A percentile compares a stretch with the other conserved stretches of the same genome.
These are phyloP conservation scores for Skeletonema tropicum DNA, from an alignment of 108 stramenopile genomes.

Conservation along the genomic window DNA sequence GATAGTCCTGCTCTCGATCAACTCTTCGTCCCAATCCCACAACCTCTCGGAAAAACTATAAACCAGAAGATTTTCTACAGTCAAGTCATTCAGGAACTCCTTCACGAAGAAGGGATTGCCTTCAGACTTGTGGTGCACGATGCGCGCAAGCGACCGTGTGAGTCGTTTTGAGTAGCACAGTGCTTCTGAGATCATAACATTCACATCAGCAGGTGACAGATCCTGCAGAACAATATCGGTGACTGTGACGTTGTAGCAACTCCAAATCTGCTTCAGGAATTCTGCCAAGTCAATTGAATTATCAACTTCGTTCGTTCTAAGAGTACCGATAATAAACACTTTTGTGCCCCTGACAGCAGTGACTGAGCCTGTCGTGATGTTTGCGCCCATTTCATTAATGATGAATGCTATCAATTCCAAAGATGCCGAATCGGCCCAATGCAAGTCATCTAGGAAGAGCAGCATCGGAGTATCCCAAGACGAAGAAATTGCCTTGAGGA, in stretches of 20 bases:
- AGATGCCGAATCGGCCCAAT: slow-evolving; percentile 63
- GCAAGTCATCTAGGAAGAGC: slow-evolving; percentile 67
- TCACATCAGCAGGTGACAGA: slow-evolving; percentile 17
- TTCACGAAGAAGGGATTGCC: slow-evolving; percentile 51
- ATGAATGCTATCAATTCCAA: slow-evolving; percentile 53
- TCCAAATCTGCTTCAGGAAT: slow-evolving; percentile 4
- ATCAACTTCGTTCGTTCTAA: slow-evolving; percentile 58
- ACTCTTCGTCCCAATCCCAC: slow-evolving; percentile 64
- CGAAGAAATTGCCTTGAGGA: slow-evolving; percentile 15
- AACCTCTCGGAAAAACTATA: slow-evolving; percentile 30
- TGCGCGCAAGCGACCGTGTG: slow-evolving; percentile 20
- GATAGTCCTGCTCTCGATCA: slow-evolving; percentile 18
- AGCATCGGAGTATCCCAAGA: slow-evolving; percentile 18
- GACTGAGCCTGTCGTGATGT: neutral
- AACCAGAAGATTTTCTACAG: slow-evolving; percentile 21
- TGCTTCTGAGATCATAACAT: slow-evolving; percentile 23
- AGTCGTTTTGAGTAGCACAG: slow-evolving; percentile 20
- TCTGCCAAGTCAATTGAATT: slow-evolving; percentile 17
- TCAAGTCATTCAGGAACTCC: slow-evolving; percentile 35
- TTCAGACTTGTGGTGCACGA: slow-evolving; percentile 41
- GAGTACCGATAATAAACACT: slow-evolving; percentile 50
- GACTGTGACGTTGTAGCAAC: slow-evolving; percentile 15
- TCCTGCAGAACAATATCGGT: slow-evolving; percentile 20
- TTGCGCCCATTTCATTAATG: slow-evolving; percentile 25
- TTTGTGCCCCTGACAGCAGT: neutral